phyloP scores from a whole-genome alignment of 805 yeast species.

The Metschnikowia peoriensis region DNA sequence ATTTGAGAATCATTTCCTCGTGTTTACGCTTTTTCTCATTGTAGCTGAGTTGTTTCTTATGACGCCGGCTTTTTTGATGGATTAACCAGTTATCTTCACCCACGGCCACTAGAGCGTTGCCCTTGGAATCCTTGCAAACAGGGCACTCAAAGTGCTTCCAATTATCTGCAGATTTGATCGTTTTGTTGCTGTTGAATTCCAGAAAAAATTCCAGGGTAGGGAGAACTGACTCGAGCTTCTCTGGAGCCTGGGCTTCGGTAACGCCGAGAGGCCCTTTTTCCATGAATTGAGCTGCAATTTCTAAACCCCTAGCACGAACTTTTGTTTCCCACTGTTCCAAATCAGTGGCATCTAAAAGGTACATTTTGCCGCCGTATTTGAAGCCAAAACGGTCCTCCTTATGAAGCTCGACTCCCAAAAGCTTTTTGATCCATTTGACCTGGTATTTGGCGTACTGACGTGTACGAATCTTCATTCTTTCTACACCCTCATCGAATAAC shows the following conservation, averaged over 20 bases:
- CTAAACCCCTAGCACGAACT: constrained; percentile 56
- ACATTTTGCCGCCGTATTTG: constrained; percentile 62
- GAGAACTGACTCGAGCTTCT: constrained; percentile 22
- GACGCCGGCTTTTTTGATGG: constrained; percentile 70
- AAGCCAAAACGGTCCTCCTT: constrained; percentile 45
- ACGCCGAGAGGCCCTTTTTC: constrained; percentile 28
- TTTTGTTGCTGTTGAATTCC: constrained; percentile 37
- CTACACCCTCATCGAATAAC: constrained; percentile 48
- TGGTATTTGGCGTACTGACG: constrained; percentile 85
- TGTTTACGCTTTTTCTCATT: constrained; percentile 52
- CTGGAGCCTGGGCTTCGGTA: constrained; percentile 27
- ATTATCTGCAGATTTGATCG: constrained; percentile 30
- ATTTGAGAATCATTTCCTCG: constrained; percentile 38
- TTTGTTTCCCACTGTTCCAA: constrained; percentile 54
- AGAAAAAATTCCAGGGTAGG: constrained; percentile 24
- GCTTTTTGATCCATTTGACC: constrained; percentile 83
- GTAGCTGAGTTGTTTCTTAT: constrained; percentile 49
- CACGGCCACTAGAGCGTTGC: constrained; percentile 59
- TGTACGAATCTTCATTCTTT: constrained; percentile 79
- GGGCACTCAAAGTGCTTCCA: constrained; percentile 75
- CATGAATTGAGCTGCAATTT: constrained; percentile 43
- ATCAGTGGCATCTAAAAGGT: constrained; percentile 75
- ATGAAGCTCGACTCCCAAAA: constrained; percentile 58
- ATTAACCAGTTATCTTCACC: constrained; percentile 71
- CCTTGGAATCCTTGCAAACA: constrained; percentile 56